These are phyloP conservation scores for Verticillium alfalfae DNA, from an alignment of 2,329 filamentous ascomycete species.

Conservation along the genomic window DNA sequence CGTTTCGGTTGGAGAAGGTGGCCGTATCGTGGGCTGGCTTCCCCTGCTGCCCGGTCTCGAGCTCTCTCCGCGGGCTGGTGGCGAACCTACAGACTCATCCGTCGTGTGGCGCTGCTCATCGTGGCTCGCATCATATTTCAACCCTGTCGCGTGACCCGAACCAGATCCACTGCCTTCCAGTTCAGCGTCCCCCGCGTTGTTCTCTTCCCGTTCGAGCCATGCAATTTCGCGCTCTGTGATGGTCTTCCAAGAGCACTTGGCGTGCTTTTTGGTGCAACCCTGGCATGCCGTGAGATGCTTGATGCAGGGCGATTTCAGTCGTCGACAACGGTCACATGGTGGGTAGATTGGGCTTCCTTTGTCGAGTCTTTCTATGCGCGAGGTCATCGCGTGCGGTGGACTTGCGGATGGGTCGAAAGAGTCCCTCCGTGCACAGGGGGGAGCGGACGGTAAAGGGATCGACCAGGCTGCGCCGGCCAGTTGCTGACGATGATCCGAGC, in stretches of 20 bases:
- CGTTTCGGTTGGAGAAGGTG: background rate
- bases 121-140: constrained; percentile 9
- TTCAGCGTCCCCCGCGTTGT: constrained; percentile 20
- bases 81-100: background rate
- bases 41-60: constrained; percentile 8
- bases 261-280: constrained; percentile 86
- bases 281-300: constrained; percentile 84
- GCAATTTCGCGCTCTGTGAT: constrained; percentile 65
- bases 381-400: constrained; percentile 54
- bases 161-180: constrained; percentile 17
- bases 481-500: constrained; percentile 15
- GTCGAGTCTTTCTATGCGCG: constrained; percentile 68
- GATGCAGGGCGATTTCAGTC: constrained; percentile 73
- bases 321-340: constrained; percentile 77
- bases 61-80: background rate
- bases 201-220: constrained; percentile 23
- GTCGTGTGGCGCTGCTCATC: constrained; percentile 1
- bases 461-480: constrained; percentile 14
- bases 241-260: constrained; percentile 80
- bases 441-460: constrained; percentile 20
- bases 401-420: constrained; percentile 18
- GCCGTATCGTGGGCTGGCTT: background rate
- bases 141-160: constrained; percentile 10
- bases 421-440: constrained; percentile 20
- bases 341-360: constrained; percentile 73